phyloP scores from a whole-genome alignment of 1,139 yeast species.

The Tardiomyces blankii region DNA sequence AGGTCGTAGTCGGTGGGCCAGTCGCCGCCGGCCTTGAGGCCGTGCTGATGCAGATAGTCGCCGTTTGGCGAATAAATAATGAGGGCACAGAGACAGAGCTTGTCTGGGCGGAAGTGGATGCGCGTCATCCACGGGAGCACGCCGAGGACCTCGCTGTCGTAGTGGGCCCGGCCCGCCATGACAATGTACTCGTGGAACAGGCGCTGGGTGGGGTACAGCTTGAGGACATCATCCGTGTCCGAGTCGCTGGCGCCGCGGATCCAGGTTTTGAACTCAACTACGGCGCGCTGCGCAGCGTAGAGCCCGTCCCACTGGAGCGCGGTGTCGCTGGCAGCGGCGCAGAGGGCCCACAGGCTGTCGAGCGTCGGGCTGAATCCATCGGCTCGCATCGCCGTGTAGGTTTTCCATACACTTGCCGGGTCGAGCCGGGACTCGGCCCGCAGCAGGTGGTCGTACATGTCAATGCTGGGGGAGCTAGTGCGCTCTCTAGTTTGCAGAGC shows the following conservation, averaged over 20 bases:
- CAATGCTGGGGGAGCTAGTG: constrained; percentile 1
- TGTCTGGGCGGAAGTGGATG: constrained; percentile 37
- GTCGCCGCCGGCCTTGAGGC: constrained; percentile 14
- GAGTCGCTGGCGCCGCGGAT: constrained; percentile 21
- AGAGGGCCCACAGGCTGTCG: constrained; percentile 13
- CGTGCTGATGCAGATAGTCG: constrained; percentile 14
- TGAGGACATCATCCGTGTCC: constrained; percentile 23
- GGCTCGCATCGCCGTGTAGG: constrained; percentile 13
- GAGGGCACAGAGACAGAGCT: constrained; percentile 20
- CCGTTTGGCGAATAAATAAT: constrained; percentile 23
- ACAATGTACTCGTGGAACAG: constrained; percentile 44
- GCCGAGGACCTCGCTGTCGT: constrained; percentile 39
- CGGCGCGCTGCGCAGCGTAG: constrained; percentile 51
- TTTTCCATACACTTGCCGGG: constrained; percentile 16
- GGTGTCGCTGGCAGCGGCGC: constrained; percentile 18
- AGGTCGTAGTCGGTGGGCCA: constrained; percentile 20
- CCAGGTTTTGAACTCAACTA: constrained; percentile 41
- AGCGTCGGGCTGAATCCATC: constrained; percentile 17
- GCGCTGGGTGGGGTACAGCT: constrained; percentile 28
- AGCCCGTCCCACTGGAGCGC: constrained; percentile 35
- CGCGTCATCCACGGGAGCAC: constrained; percentile 50
- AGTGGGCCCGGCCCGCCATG: constrained; percentile 38
- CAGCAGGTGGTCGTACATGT: constrained; percentile 10
- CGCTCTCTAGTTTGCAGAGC: neutral
- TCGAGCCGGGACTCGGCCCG: constrained; percentile 11